Base-by-base conservation (phyloP, 805 yeast genomes). In the Saccharomycopsis microspora region DNA sequence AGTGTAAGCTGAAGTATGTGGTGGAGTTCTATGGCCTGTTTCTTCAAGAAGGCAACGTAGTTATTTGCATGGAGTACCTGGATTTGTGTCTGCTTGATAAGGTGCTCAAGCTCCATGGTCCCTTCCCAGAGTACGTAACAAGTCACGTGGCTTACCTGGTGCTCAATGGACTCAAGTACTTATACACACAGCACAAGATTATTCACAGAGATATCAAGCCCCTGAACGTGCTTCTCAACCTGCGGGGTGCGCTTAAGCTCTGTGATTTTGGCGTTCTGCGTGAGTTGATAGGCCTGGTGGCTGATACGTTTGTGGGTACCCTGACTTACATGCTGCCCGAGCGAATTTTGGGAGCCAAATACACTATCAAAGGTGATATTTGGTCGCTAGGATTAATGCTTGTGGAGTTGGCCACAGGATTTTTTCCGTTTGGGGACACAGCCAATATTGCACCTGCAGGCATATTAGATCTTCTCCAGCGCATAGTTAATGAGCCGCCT, bases 271-370 rank as follows among this genome's bases (percentile, higher is more conserved):
- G 99, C 28, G 99, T 93, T 5, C 80, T 89, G 32, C 79, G 96
- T 51, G 96, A 88, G 60, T 71, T 93, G 45, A 85, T 86, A 48
- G 88, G 90, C 64, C 93, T 98, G 1, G 75, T 93, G 50, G 98
- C 97, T 0, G 96, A 93, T 58, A 93, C 98, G 0, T 93, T 93
- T 69, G 97, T 93, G 6, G 99, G 99, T 1, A 93, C 99, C 0
- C 87, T 96, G 1, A 87, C 95, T 0, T 93, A 93, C 61, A 93
- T 93, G 94, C 85, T 96, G 1, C 99, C 99, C 0, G 99, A 93
- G 58, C 74, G 99, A 53, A 90, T 93, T 47, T 96, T 88, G 64
- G 99, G 99, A 19, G 86, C 85, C 40, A 81, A 82, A 6, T 93
- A 93, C 64, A 84, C 95, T 5, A 82, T 89, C n/a, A 88, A 89